phyloP scores from a whole-genome alignment of 306 rosid genomes.

The Hylodesmum podocarpum region DNA sequence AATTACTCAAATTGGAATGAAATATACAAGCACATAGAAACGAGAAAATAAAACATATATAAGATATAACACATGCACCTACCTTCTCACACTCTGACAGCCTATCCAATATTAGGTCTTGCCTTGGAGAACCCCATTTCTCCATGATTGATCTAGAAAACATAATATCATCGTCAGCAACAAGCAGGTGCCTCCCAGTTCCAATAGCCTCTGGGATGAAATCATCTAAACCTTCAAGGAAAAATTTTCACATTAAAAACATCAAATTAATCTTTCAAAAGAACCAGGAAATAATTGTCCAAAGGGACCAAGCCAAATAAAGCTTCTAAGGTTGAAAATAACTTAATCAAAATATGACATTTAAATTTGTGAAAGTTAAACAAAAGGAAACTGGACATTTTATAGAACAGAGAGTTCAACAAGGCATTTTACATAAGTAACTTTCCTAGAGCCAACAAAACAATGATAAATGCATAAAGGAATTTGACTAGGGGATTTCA shows the following conservation, averaged over 20 bases:
- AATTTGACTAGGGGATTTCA: background rate
- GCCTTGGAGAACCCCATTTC: slow-evolving; percentile 49
- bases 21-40: slow-evolving; percentile 5
- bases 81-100: slow-evolving; percentile 78
- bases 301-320: background rate
- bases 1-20: slow-evolving; percentile 4
- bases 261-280: slow-evolving; percentile 8
- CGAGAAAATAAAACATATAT: background rate
- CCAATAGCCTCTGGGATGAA: slow-evolving; percentile 42
- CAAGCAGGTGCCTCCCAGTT: slow-evolving; percentile 36
- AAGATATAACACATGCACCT: slow-evolving; percentile 13
- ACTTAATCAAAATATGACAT: background rate
- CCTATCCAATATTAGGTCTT: slow-evolving; percentile 55
- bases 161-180: slow-evolving; percentile 39
- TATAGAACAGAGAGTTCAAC: background rate
- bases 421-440: background rate
- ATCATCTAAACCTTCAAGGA: slow-evolving; percentile 54
- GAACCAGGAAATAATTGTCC: background rate
- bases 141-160: slow-evolving; percentile 59
- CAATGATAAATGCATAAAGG: background rate
- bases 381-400: background rate
- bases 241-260: slow-evolving; percentile 24
- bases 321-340: background rate
- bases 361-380: background rate
- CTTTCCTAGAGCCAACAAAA: background rate